Evolutionary conservation across 306 rosid genomes (phyloP), one percentile per base, ranked within the genome.

Genomic region (barrel medic (Medicago truncatula)): DNA sequence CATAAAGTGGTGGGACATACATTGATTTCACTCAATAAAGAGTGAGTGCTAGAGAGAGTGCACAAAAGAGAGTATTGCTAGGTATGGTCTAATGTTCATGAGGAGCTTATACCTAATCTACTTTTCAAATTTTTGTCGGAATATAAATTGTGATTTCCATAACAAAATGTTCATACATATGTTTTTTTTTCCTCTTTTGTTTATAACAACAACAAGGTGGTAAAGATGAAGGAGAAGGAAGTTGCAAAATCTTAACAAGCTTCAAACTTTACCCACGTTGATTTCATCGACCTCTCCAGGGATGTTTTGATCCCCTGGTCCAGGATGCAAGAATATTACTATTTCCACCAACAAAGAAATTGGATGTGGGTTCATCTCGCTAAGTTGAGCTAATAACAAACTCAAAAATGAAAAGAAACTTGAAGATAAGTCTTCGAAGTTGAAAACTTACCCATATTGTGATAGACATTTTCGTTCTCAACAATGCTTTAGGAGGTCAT

Each of bases 401-500:
- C 9, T 6, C 3, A 6, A 57, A 15, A 58, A 58, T 25, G 68
- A 77, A 6, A 74, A 72, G 1, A 65, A 82, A 7, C 1, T 34
- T 1, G 44, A 36, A 2, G 10, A 41, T 7, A 71, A 76, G 5
- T 53, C 40, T 1, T 52, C 71, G 4, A 28, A 28, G 34, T 28
- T 4, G 34, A 28, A 9, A 61, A 65, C 72, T 47, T 90, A 84
- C 65, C 81, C 65, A 65, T 90, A 87, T 15, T 92, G 96, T 73
- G 83, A 80, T 74, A 87, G 92, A 46, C 81, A 80, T 31, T 92
- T 92, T 79, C 85, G 87, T 10, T 15, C 21, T 50, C 9, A 8
- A 0, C 20, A 7, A n/a, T 21, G 9, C 57, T 50, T n/a, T 50
- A n/a, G 57, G 57, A n/a, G 4, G 21, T 6, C 21, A 50, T 7